Evolutionary conservation across 352 stramenopile genomes (phyloP).

Genomic region (Phytophthora pisi): DNA sequence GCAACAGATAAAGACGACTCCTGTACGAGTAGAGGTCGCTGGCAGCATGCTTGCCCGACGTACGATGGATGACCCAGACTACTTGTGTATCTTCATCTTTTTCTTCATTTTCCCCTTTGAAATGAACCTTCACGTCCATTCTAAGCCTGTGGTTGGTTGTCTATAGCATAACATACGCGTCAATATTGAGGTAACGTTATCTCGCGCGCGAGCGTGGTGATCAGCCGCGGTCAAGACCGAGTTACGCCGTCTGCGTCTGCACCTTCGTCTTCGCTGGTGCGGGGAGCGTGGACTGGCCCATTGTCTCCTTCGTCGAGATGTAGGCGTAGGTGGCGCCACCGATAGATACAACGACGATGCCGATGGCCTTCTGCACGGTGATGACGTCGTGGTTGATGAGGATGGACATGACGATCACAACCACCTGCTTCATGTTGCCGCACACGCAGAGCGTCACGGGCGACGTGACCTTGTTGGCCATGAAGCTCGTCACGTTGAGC

Average conservation of each 20-base stretch:
- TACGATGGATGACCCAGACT: conserved; percentile 1
- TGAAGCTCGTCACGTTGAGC: conserved; percentile 94
- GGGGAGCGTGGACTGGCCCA: conserved; percentile 49
- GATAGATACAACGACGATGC: conserved; percentile 72
- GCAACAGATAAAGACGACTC: conserved; percentile 15
- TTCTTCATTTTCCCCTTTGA: conserved; percentile 11
- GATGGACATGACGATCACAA: conserved; percentile 84
- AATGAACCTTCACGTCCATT: conserved; percentile 28
- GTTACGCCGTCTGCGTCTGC: conserved; percentile 31
- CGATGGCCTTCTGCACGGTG: conserved; percentile 68
- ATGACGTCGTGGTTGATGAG: conserved; percentile 78
- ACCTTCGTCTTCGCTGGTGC: conserved; percentile 38
- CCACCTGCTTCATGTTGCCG: conserved; percentile 95
- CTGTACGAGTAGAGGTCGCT: conserved; percentile 11
- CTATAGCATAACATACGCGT: conserved; percentile 33
- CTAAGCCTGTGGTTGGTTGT: conserved; percentile 13
- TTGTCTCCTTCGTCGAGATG: conserved; percentile 79
- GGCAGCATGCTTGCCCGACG: conserved; percentile 4
- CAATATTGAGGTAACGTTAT: conserved; percentile 17
- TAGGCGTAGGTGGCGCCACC: conserved; percentile 76
- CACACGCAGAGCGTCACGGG: conserved; percentile 94
- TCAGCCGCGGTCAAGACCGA: conserved; percentile 12
- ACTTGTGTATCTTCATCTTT: conserved; percentile 22
- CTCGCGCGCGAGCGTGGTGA: conserved; percentile 5
- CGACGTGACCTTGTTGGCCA: conserved; percentile 95